Evolutionary conservation across 176 grass and related monocot genomes (phyloP), one percentile per base, ranked within the genome.

Genomic region (Luzula sylvatica): DNA sequence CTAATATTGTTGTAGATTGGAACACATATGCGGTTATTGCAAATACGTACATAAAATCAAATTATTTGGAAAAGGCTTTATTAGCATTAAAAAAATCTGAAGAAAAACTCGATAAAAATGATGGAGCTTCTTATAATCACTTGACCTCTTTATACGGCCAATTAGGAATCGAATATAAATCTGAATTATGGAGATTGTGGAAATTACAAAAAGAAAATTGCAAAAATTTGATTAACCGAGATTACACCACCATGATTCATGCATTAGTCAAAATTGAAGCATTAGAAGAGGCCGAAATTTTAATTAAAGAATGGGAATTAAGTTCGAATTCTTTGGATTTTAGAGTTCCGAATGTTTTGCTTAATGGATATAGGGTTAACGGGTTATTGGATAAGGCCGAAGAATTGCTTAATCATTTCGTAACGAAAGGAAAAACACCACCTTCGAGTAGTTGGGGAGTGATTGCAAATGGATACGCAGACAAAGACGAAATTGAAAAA

Each of bases 1-100:
- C 88, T 40, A 69, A 88, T n/a, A 87, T 95, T 66, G 56, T 81
- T 40, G 46, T 88, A 18, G 79, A 95, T 57, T 95, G 83, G 88
- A 95, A 95, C 42, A 81, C 88, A 4, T 81, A 84, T 56, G 56
- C 88, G 45, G 76, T 75, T 18, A 72, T 75, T 39, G 83, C 88
- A 5, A 88, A 41, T 63, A 75, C 83, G 42, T 88, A 88, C 48
- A 80, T 88, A 40, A 95, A 81, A 72, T 76, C 69, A 7, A 56
- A 69, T 24, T 39, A 56, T 19, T 38, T 52, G 3, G 76, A 78
- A 26, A 81, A 84, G 56, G 76, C 88, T 58, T 30, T 81, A 4
- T 60, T 64, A 66, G 50, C 69, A 32, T 73, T 95, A 42, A 77
- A 75, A 48, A 95, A 95, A 81, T 72, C 88, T 49, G 83, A 87